Base-by-base conservation (phyloP, 345 rosid genomes). In the Melastoma malabathricum region DNA sequence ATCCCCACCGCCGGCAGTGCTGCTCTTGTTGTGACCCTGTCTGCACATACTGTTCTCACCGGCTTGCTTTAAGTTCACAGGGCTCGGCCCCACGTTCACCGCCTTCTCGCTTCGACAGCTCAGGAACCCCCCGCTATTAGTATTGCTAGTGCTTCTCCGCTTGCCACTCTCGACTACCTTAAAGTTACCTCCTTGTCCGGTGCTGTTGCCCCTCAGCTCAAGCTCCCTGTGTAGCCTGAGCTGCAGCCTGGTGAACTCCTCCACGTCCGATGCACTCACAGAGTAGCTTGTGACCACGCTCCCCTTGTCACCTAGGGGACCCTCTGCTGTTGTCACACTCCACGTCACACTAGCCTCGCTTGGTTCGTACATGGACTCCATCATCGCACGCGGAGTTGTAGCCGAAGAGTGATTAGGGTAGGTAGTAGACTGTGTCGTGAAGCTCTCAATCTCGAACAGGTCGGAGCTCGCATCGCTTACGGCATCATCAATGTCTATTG, bases 401-500 rank as follows among this genome's bases (percentile, higher is more conserved):
- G 39, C 13, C 25, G 58, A 48, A 10, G 58, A 63, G 16, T 46
- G 16, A 47, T 66, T 49, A 4, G 74, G 69, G 29, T 48, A 51
- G 27, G 66, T 41, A 0, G 66, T 48, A 3, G 74, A 50, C 46
- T 86, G 89, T 23, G 95, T 79, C 15, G 98, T 75, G 67, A 90
- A 78, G 70, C 98, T 90, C 71, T 92, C 98, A 0, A 92, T 86
- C 78, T 92, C 98, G 22, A 92, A 92, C 54, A 86, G 68, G 64
- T 92, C 96, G 0, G 98, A 92, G 70, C 98, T 86, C 2, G 95
- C 83, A 54, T 92, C 96, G 43, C 98, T 92, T 13, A 73, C 80
- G 4, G 68, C 75, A 47, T 82, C 96, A 44, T 86, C 94, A 9
- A 25, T 43, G 1, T 17, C 43, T 16, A 15, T 62, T 19, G 48